phyloP scores from a whole-genome alignment of 139 green algal genomes.

The Protoeuglena noctilucae region DNA sequence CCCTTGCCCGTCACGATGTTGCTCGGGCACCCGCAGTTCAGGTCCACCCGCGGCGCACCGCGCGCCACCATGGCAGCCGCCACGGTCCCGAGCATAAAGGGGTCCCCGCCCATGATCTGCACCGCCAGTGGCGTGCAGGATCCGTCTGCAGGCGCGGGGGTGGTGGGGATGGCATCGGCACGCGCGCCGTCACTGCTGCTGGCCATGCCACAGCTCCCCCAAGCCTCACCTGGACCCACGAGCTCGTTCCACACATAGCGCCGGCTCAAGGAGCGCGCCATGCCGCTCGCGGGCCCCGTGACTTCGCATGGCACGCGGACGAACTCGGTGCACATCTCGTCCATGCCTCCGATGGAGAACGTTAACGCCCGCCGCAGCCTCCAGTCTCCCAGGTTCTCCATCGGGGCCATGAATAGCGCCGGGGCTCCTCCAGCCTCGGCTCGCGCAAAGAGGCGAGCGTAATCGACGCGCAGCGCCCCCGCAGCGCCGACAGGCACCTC shows the following conservation, averaged over 20 bases:
- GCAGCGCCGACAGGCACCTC: too few relatives aligned
- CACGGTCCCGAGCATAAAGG: conserved; percentile 24
- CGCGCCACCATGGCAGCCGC: conserved; percentile 17
- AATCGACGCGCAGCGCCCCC: too few relatives aligned
- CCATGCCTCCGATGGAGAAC: not conserved
- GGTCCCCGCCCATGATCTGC: conserved; percentile 41
- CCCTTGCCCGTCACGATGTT: conserved; percentile 33
- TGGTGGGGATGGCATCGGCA: too few relatives aligned
- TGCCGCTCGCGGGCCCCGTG: not conserved
- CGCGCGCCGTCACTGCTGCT: too few relatives aligned
- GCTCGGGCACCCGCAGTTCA: conserved; percentile 50
- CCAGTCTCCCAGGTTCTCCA: not conserved
- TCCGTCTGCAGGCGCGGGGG: too few relatives aligned
- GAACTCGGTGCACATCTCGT: conserved; percentile 1
- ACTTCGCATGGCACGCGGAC: not conserved
- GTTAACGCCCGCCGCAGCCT: not conserved
- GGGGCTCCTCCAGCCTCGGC: too few relatives aligned
- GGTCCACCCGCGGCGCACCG: conserved; percentile 36
- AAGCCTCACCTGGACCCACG: too few relatives aligned
- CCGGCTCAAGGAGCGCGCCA: not conserved
- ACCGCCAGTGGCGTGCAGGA: conserved; percentile 23
- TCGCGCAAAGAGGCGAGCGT: too few relatives aligned
- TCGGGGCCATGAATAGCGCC: not conserved
- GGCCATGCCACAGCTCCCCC: too few relatives aligned
- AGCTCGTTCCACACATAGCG: not conserved